phyloP scores from a whole-genome alignment of 176 grass and related monocot species.

The Dendrocalamus sinicus region DNA sequence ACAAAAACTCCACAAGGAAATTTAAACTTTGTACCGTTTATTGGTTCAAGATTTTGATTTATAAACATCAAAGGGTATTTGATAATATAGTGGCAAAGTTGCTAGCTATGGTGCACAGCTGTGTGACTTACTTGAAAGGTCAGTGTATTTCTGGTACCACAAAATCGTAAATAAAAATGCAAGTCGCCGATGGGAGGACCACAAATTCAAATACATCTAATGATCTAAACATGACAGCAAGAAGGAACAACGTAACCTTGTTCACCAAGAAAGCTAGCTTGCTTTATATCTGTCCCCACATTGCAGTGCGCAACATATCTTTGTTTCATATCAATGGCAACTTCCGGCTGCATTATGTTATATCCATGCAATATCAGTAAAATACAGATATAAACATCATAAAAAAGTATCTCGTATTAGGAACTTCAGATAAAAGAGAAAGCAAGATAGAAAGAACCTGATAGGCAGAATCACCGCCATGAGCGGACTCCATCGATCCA shows the following conservation, averaged over 20 bases:
- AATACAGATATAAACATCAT: background rate
- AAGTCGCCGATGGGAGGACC: background rate
- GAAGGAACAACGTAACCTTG: constrained; percentile 58
- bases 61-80: constrained; percentile 1
- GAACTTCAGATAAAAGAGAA: constrained; percentile 15
- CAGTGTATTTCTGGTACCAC: constrained; percentile 14
- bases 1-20: constrained; percentile 22
- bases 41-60: background rate
- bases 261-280: constrained; percentile 96
- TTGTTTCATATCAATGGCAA: constrained; percentile 94
- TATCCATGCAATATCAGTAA: constrained; percentile 36
- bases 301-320: constrained; percentile 97
- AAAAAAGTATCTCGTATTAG: background rate
- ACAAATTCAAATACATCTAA: background rate
- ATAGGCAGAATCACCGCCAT: constrained; percentile 53
- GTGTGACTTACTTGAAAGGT: constrained; percentile 7
- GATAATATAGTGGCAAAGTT: constrained; percentile 24
- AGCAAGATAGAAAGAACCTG: constrained; percentile 58
- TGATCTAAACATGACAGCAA: constrained; percentile 26
- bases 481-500: constrained; percentile 42
- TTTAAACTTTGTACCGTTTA: background rate
- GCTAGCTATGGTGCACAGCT: background rate
- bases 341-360: constrained; percentile 68
- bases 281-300: constrained; percentile 95
- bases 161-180: background rate